phyloP scores from a whole-genome alignment of 441 rosid genomes.

The Geranium incanum region DNA sequence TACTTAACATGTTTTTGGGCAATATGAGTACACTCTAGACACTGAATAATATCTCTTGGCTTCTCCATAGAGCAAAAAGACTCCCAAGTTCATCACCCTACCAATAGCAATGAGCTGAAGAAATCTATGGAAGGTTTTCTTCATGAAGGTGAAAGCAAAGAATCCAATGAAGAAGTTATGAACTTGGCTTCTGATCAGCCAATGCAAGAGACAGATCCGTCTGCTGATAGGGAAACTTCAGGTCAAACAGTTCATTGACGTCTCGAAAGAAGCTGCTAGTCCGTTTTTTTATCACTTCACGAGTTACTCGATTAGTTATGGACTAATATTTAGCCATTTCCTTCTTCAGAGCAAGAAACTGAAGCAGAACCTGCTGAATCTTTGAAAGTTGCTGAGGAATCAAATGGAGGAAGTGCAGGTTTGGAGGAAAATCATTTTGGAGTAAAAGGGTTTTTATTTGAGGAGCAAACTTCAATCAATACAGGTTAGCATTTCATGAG shows the following conservation, averaged over 20 bases:
- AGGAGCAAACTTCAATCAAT: constrained; percentile 18
- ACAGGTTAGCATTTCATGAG: constrained; percentile 26
- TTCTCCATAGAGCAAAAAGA: background rate
- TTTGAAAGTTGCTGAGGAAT: constrained; percentile 16
- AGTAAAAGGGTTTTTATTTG: constrained; percentile 13
- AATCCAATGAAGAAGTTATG: background rate
- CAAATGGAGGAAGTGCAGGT: constrained; percentile 13
- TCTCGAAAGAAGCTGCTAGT: background rate
- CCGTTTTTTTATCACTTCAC: background rate
- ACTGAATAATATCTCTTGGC: background rate
- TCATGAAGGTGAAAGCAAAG: background rate
- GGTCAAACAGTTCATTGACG: background rate
- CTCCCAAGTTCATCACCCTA: background rate
- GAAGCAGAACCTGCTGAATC: constrained; percentile 11
- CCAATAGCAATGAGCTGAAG: background rate
- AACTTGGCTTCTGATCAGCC: background rate
- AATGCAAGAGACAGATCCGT: background rate
- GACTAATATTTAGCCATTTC: background rate
- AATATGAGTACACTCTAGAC: background rate
- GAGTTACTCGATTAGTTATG: background rate
- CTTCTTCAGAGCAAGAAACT: background rate
- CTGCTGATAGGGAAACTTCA: background rate
- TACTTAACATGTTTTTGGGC: background rate
- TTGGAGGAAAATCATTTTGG: constrained; percentile 13
- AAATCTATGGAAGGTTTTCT: background rate